Base-by-base conservation (phyloP, 2,329 filamentous ascomycete genomes). In the Xylaria sp. region DNA sequence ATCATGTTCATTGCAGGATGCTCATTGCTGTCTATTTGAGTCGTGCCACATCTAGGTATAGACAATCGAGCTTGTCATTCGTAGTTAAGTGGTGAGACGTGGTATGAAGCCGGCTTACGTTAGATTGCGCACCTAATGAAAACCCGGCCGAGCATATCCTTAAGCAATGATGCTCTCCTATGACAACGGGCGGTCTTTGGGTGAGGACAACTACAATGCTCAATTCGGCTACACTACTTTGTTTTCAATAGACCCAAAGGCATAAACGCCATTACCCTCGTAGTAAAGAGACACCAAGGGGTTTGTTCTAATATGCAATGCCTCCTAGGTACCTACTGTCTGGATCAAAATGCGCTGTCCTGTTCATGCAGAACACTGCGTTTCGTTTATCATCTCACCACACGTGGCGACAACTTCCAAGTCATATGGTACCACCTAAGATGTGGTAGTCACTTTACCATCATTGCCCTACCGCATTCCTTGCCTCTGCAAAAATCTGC, bases 51-150 rank as follows among this genome's bases (percentile, higher is more conserved):
- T 52, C n/a, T 41, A 27, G 31, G 17, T 27, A 23, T 29, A 21
- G 11, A 15, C 37, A 37, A 31, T 62, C 41, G 27, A 19, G 19
- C 25, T 19, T 43, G 33, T 47, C 25, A 40, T 17, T 38, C 41
- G 23, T 35, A 0, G 9, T 29, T 23, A 19, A 33, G 40, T 41
- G 8, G 60, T 62, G 51, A 62, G 55, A 59, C 29, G 47, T 47
- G 25, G 60, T 51, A 55, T 59, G 44, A 59, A 55, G 29, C 41
- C 21, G 46, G 52, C 56, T 60, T 54, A 60, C 52, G 51, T 27
- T 43, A 41, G 55, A 59, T 38, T 37, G 43, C 37, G 41, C 21
- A 17, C 35, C 23, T n/a, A 41, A 37, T 33, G 15, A 15, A 35
- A 55, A 21, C 44, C 47, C 51, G 40, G 55, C 51, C 44, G 41